phyloP scores from a whole-genome alignment of 106 monocot species.

The Gastrodia elata region DNA sequence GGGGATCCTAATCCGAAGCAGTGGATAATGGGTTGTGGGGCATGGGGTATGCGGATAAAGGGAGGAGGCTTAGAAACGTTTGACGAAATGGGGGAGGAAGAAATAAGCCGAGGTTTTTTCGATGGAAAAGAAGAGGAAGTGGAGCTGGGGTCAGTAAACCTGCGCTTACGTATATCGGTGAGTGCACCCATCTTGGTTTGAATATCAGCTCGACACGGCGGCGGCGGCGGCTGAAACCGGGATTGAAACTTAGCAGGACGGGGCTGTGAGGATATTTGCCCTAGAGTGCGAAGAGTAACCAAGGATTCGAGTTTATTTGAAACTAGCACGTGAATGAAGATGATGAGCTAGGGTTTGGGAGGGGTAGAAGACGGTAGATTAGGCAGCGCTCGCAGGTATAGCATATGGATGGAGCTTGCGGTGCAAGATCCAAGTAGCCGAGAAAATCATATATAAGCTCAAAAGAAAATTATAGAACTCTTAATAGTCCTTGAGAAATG shows the following conservation, averaged over 20 bases:
- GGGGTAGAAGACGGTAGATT: neutral
- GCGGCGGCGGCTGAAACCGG: neutral
- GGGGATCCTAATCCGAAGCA: conserved; percentile 58
- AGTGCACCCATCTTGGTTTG: conserved; percentile 67
- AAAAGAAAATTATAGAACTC: too few relatives aligned
- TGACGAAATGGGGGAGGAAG: conserved; percentile 4
- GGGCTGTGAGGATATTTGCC: too few relatives aligned
- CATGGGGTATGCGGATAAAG: conserved; percentile 50
- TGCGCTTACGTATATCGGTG: conserved; percentile 79
- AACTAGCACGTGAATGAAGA: neutral
- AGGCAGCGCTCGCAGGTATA: neutral
- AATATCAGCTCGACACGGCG: neutral
- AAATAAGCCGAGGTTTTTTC: conserved; percentile 10
- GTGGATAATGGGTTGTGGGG: conserved; percentile 51
- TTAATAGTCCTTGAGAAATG: too few relatives aligned
- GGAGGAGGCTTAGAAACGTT: conserved; percentile 23
- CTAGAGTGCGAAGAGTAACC: neutral
- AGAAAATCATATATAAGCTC: too few relatives aligned
- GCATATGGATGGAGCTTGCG: too few relatives aligned
- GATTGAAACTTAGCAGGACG: neutral
- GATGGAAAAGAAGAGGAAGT: neutral
- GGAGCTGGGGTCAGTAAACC: conserved; percentile 29
- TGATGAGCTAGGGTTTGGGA: neutral
- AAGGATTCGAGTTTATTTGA: neutral
- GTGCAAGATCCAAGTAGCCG: too few relatives aligned